Base-by-base conservation (phyloP, 306 rosid genomes). In the Glycyrrhiza uralensis region DNA sequence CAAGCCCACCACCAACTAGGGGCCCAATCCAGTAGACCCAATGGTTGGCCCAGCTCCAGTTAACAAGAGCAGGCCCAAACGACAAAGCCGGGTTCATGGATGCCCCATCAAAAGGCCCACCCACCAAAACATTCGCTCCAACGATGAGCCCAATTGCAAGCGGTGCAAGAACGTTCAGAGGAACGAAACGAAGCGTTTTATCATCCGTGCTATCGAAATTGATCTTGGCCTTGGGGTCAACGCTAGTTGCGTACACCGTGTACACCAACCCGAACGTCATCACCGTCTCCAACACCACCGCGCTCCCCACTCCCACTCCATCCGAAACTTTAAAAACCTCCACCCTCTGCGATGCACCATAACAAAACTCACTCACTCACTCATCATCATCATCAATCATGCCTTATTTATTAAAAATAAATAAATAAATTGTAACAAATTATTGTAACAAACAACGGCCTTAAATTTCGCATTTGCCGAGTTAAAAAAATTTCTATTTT, bases 21-120 rank as follows among this genome's bases (percentile, higher is more conserved):
- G 96, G 93, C 23, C 93, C 96, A 7, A 32, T 82, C 96, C 96
- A 90, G 50, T 85, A 87, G 13, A 87, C 78, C 96, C 93, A 84
- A 58, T 90, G 93, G 77, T 78, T 49, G 0, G 1, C 7, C 93
- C 91, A 90, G 7, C 12, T 69, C 93, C 96, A 87, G 67, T 75
- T 59, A 11, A 87, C 78, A 7, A 90, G 0, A 0, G 93, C 86
- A 0, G 93, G 87, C 18, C 96, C 92, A 59, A 89, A 85, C 0
- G 92, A 81, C 19, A 88, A 87, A 1, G 87, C 87, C 2, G 90
- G 93, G 87, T 88, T 88, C 87, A 88, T 86, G 18, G 89, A 83
- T 10, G 85, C 90, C 1, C 92, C 92, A 11, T 71, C 83, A 10
- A 87, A 89, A 0, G 88, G 82, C n/a, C 96, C 90, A 8, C 83